Conservation (phyloP, 2,329 filamentous ascomycete species). For the Dendrostoma leiphaemia region DNA sequence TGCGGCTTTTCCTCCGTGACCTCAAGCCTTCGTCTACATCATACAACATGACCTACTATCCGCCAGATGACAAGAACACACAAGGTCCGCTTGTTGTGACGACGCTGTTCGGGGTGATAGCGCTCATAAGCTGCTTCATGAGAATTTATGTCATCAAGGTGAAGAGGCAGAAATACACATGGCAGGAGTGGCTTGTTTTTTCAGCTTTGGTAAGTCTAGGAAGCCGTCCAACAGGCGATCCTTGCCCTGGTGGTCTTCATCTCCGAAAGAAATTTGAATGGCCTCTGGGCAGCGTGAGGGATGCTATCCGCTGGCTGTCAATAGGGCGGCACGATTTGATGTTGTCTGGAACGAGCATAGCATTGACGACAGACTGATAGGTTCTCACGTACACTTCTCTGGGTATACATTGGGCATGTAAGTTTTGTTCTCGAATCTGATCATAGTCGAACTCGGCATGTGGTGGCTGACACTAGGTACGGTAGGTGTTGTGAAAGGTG, state of each 20-base stretch:
- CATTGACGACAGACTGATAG: not conserved
- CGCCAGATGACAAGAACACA: not conserved
- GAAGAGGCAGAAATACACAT: not conserved
- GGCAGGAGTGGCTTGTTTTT: not conserved
- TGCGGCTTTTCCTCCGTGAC: too few species aligned
- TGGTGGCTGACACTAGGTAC: too few species aligned
- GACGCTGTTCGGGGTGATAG: slow-evolving; percentile 2
- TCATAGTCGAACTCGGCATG: not conserved
- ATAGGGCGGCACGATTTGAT: too few species aligned
- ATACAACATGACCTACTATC: not conserved
- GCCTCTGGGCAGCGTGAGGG: too few species aligned
- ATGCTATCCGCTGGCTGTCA: too few species aligned
- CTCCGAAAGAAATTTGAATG: too few species aligned
- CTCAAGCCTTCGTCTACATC: not conserved
- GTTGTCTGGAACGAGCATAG: too few species aligned
- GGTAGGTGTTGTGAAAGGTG: not conserved
- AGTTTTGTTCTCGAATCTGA: not conserved
- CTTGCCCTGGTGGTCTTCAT: too few species aligned
- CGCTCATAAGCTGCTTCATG: not conserved
- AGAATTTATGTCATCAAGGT: not conserved
- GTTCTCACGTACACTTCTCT: not conserved
- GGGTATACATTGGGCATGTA: slow-evolving; percentile 9
- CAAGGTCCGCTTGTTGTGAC: slow-evolving; percentile 4
- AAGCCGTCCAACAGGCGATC: too few species aligned
- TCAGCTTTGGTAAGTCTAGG: not conserved